Percentiles rank a stretch among this genome's conserved stretches.
phyloP scores from a whole-genome alignment of 768 basidiomycete genomes.

The Multifurca ochricompacta region DNA sequence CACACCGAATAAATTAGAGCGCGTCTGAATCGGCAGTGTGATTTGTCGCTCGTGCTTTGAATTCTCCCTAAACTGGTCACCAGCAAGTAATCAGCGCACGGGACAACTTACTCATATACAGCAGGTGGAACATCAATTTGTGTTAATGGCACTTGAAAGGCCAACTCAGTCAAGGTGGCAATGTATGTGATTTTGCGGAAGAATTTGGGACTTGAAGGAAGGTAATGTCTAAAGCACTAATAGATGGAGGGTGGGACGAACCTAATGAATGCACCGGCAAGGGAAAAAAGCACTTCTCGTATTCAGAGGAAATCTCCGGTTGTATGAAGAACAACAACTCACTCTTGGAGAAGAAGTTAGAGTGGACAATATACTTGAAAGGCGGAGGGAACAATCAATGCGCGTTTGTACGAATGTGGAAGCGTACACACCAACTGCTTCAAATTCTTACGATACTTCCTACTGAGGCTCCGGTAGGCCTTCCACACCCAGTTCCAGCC shows the following conservation, averaged over 20 bases:
- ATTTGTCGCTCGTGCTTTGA: slow-evolving; percentile 66
- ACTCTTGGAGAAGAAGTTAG: slow-evolving; percentile 74
- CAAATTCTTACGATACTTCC: slow-evolving; percentile 83
- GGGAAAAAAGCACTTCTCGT: slow-evolving; percentile 70
- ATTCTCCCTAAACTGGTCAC: slow-evolving; percentile 53
- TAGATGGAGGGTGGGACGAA: slow-evolving; percentile 25
- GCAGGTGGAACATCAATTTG: slow-evolving; percentile 82
- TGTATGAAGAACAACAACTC: slow-evolving; percentile 37
- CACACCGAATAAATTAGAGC: slow-evolving; percentile 68
- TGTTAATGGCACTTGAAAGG: slow-evolving; percentile 69
- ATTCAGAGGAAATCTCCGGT: slow-evolving; percentile 8
- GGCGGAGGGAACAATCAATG: slow-evolving; percentile 6
- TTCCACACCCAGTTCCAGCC: slow-evolving; percentile 92
- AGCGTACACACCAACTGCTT: slow-evolving; percentile 59
- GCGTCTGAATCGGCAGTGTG: slow-evolving; percentile 50
- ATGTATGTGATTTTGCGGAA: slow-evolving; percentile 78
- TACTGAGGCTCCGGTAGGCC: slow-evolving; percentile 69
- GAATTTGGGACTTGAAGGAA: slow-evolving; percentile 67
- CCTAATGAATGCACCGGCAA: slow-evolving; percentile 85
- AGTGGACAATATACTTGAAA: slow-evolving; percentile 73
- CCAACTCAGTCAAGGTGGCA: slow-evolving; percentile 69
- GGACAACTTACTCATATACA: slow-evolving; percentile 62
- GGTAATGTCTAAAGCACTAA: background rate
- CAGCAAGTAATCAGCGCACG: background rate
- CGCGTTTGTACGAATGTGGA: background rate